Evolutionary conservation across 257 asterid species (phyloP).

Genomic region (Coffea eugenioides): DNA sequence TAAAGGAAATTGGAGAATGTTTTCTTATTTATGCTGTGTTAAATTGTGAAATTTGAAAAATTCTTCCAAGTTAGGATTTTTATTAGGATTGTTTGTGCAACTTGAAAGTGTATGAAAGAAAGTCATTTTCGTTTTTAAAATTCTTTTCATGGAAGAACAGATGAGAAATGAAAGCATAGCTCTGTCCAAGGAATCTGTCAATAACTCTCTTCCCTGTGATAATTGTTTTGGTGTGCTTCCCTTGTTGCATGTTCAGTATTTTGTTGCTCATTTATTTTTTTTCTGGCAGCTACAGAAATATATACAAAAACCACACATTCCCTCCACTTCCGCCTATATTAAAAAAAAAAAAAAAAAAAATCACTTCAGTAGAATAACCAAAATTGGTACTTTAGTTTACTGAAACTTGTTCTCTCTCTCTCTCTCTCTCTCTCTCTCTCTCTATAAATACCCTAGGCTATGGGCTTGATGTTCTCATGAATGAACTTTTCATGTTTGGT

Average conservation of each 20-base stretch:
- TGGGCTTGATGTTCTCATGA: background rate
- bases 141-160: too few species aligned
- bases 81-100: background rate
- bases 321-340: background rate
- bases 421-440: background rate
- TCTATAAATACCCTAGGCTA: too few species aligned
- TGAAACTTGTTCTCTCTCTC: background rate
- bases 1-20: background rate
- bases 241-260: background rate
- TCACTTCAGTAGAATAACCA: too few species aligned
- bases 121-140: too few species aligned
- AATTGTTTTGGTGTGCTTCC: background rate
- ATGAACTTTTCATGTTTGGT: conserved; percentile 12
- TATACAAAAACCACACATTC: too few species aligned
- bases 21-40: background rate
- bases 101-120: background rate
- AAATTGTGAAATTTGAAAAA: background rate
- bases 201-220: background rate
- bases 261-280: too few species aligned
- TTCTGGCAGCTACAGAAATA: background rate
- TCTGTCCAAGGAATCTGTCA: background rate
- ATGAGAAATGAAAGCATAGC: background rate
- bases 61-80: background rate
- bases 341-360: too few species aligned
- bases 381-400: background rate